Percentiles rank a stretch among this genome's conserved stretches.
phyloP scores from a whole-genome alignment of 108 stramenopile species.

The Skeletonema tropicum region DNA sequence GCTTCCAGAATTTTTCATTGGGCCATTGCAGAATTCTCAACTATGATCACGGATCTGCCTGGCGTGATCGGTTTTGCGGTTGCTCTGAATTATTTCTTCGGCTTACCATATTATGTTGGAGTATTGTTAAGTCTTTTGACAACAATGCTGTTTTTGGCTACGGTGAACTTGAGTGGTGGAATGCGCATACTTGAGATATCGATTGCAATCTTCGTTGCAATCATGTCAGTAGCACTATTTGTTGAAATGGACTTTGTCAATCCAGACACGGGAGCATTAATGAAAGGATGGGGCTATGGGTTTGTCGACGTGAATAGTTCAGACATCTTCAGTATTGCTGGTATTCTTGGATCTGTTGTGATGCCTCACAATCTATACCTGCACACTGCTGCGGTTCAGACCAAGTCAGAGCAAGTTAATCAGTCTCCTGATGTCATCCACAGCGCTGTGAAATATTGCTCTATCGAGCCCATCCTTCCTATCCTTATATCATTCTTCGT shows the following conservation, averaged over 20 bases:
- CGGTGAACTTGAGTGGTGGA: slow-evolving; percentile 54
- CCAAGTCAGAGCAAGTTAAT: slow-evolving; percentile 48
- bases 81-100: slow-evolving; percentile 64
- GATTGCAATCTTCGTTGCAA: slow-evolving; percentile 72
- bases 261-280: slow-evolving; percentile 45
- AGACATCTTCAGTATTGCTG: slow-evolving; percentile 67
- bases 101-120: slow-evolving; percentile 65
- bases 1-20: slow-evolving; percentile 47
- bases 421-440: slow-evolving; percentile 40
- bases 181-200: slow-evolving; percentile 71
- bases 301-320: slow-evolving; percentile 54
- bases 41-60: slow-evolving; percentile 80
- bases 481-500: slow-evolving; percentile 80
- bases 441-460: slow-evolving; percentile 76
- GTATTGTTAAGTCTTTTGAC: slow-evolving; percentile 54
- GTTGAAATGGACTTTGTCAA: slow-evolving; percentile 69
- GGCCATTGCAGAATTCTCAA: slow-evolving; percentile 66
- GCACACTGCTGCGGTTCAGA: slow-evolving; percentile 80
- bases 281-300: slow-evolving; percentile 62
- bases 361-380: slow-evolving; percentile 92
- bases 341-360: slow-evolving; percentile 80
- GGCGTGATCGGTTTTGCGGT: slow-evolving; percentile 78
- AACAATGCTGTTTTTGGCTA: slow-evolving; percentile 80
- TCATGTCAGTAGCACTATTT: slow-evolving; percentile 77
- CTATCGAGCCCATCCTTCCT: slow-evolving; percentile 79